Evolutionary conservation across 129 eudicot species (phyloP), one percentile per base, ranked within the genome.

Genomic region (Oenanthe sinensis): DNA sequence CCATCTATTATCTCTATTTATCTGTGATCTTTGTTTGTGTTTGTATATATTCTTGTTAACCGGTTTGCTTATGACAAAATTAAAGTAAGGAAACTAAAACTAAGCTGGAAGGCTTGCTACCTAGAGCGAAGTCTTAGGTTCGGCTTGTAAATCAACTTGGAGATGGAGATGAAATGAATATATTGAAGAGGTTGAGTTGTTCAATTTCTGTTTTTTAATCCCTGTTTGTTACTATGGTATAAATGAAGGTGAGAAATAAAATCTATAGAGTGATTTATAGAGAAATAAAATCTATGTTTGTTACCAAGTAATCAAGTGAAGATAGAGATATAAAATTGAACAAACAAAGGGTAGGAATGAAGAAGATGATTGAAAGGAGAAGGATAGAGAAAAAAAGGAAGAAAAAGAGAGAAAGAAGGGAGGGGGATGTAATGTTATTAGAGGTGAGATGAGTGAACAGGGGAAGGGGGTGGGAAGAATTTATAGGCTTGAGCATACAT

Each of bases 401-500:
- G 60, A 74, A 75, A 70, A 37, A 28, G 49, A 77, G 70, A 69
- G 46, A 28, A 49, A 20, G 75, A 17, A 58, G 75, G 50, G 75
- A 36, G 30, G 45, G 24, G 2, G 39, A 14, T 3, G 42, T 28
- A 52, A 8, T n/a, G 33, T 60, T 60, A 60, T 8, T n/a, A 14
- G 65, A 45, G 15, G 16, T 40, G 76, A 30, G 82, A 47, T 15
- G 58, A 44, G 74, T 49, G 8, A 71, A 71, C 48, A 74, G 75
- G 75, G 50, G 40, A 33, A 69, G 67, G 48, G 40, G 75, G 52
- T 78, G n/a, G 37, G 44, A 75, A 72, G 40, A 67, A 73, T 65
- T 82, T 82, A 82, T 82, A 82, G 82, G 85, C 42, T 62, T 74
- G 11, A 60, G 79, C 85, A 71, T 78, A 78, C 74, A 75, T 83